Percentiles rank a stretch among this genome's conserved stretches.
Evolutionary conservation across 2,329 filamentous ascomycete species (phyloP).

Genomic region (Cytospora mali): DNA sequence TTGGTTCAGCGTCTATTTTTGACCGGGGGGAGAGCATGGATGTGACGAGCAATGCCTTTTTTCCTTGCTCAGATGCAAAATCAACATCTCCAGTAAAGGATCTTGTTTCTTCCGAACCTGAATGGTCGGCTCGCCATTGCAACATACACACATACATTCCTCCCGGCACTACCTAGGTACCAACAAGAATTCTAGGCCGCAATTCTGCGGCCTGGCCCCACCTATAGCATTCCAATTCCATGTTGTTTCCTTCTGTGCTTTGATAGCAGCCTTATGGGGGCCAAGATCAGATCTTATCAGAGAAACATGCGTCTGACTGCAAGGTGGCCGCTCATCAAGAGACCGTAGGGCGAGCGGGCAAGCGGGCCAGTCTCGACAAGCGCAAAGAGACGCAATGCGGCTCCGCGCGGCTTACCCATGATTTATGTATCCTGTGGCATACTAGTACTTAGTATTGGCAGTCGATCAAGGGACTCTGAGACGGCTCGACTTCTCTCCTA

Average conservation of each 20-base stretch:
- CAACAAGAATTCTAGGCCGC: neutral
- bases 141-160: too few relatives aligned
- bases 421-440: constrained; percentile 17
- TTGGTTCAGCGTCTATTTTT: constrained; percentile 5
- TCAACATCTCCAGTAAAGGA: constrained; percentile 13
- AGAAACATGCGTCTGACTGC: constrained; percentile 19
- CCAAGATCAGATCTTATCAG: constrained; percentile 13
- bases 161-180: too few relatives aligned
- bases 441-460: neutral
- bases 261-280: constrained; percentile 8
- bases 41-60: too few relatives aligned
- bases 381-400: constrained; percentile 1
- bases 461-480: constrained; percentile 7
- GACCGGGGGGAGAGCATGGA: too few relatives aligned
- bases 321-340: constrained; percentile 13
- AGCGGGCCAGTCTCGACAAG: neutral
- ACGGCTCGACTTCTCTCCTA: neutral
- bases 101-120: too few relatives aligned
- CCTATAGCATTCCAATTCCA: neutral
- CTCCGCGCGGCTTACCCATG: constrained; percentile 12
- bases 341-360: constrained; percentile 7
- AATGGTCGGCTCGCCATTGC: neutral
- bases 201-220: neutral
- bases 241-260: neutral
- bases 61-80: constrained; percentile 10